A percentile compares a stretch with the other conserved stretches of the same genome.
These are phyloP conservation scores for Aspergillus incahuasiensis DNA, from an alignment of 495 filamentous ascomycete species.

Conservation along the genomic window DNA sequence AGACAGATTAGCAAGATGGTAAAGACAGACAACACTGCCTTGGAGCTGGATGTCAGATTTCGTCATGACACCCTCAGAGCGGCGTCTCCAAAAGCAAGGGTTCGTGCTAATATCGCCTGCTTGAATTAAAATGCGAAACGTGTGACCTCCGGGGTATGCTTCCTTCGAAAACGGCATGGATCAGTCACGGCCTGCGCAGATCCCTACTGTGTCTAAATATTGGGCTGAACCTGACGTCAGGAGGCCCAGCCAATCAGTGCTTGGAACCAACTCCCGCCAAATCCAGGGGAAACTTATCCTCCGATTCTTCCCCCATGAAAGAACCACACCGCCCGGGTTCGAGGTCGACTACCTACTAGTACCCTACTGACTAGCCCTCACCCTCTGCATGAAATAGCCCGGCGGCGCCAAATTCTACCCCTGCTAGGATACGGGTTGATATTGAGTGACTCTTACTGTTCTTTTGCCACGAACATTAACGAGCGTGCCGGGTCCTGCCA, in stretches of 20 bases:
- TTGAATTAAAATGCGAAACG: not conserved
- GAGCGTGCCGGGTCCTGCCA: not conserved
- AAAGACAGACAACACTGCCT: not conserved
- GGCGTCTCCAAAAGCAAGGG: not conserved
- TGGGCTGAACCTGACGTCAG: not conserved
- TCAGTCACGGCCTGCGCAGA: not conserved
- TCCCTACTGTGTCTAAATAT: not conserved
- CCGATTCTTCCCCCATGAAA: not conserved
- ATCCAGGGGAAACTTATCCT: not conserved
- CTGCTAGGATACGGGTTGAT: not conserved
- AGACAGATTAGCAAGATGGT: too few relatives aligned
- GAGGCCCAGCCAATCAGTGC: not conserved
- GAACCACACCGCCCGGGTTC: slow-evolving; percentile 5
- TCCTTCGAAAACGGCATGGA: not conserved
- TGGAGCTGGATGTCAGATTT: not conserved
- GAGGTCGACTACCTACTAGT: not conserved
- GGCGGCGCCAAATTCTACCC: not conserved
- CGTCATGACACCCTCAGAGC: not conserved
- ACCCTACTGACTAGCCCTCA: not conserved
- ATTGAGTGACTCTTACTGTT: not conserved
- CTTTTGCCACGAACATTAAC: not conserved
- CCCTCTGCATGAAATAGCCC: slow-evolving; percentile 16
- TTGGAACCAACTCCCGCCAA: not conserved
- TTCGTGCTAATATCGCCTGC: not conserved
- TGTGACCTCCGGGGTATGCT: not conserved